Evolutionary conservation across 2,329 filamentous ascomycete genomes (phyloP).

Genomic region (Claviceps sorghi): DNA sequence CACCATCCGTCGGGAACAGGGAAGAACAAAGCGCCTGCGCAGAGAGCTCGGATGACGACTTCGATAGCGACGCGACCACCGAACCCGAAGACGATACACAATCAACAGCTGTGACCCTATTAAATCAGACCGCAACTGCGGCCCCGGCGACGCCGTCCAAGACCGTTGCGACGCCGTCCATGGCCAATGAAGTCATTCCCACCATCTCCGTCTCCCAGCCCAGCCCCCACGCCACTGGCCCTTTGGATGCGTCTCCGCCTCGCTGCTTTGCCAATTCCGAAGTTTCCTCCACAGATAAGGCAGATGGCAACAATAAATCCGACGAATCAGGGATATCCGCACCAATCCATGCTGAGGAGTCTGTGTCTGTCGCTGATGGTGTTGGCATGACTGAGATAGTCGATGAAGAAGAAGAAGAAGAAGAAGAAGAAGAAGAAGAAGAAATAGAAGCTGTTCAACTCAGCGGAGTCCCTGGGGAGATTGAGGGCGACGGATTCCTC

Average conservation of each 20-base stretch:
- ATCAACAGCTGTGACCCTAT: neutral
- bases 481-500: slow-evolving; percentile 51
- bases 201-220: slow-evolving; percentile 4
- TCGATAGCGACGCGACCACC: slow-evolving; percentile 7
- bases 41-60: slow-evolving; percentile 19
- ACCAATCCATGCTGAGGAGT: slow-evolving; percentile 10
- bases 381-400: slow-evolving; percentile 20
- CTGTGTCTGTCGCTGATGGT: slow-evolving; percentile 7
- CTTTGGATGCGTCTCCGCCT: neutral
- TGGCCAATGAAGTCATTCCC: neutral
- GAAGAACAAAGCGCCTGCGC: slow-evolving; percentile 42
- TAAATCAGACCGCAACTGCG: neutral
- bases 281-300: neutral
- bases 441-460: slow-evolving; percentile 46
- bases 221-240: neutral
- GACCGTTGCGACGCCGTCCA: neutral
- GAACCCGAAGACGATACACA: slow-evolving; percentile 6
- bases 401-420: slow-evolving; percentile 27
- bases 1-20: slow-evolving; percentile 53
- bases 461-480: slow-evolving; percentile 56
- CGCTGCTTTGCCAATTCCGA: slow-evolving; percentile 3
- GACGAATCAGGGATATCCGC: slow-evolving; percentile 2
- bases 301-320: slow-evolving; percentile 1
- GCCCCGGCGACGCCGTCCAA: slow-evolving; percentile 4
- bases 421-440: slow-evolving; percentile 29